Percentiles rank a stretch among this genome's conserved stretches.
These are phyloP conservation scores for Zopfia rhizophila DNA, from an alignment of 2,329 filamentous ascomycete species.

Conservation along the genomic window DNA sequence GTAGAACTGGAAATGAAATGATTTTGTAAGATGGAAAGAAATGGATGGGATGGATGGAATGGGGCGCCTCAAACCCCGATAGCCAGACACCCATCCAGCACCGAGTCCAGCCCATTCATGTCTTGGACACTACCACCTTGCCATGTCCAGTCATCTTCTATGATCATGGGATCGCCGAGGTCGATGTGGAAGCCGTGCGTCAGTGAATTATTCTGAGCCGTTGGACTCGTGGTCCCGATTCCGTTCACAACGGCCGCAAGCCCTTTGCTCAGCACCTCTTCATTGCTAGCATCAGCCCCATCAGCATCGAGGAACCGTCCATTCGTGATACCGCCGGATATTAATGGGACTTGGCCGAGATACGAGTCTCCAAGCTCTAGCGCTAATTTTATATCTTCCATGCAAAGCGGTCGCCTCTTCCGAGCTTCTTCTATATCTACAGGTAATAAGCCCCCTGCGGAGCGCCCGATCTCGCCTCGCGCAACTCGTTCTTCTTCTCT, in stretches of 20 bases:
- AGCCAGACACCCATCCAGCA: constrained; percentile 52
- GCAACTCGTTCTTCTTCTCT: constrained; percentile 78
- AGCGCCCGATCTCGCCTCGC: constrained; percentile 78
- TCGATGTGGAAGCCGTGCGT: constrained; percentile 27
- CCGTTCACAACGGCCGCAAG: constrained; percentile 1
- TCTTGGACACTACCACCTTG: constrained; percentile 49
- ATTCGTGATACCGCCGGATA: constrained; percentile 73
- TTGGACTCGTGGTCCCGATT: neutral
- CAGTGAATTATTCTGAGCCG: constrained; percentile 14
- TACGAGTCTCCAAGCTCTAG: constrained; percentile 80
- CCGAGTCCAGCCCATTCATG: constrained; percentile 38
- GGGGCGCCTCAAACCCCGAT: constrained; percentile 28
- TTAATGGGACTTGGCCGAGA: constrained; percentile 79
- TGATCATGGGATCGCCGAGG: constrained; percentile 48
- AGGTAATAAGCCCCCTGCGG: constrained; percentile 81
- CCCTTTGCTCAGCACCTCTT: constrained; percentile 13
- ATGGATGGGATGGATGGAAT: no score
- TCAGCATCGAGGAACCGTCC: constrained; percentile 72
- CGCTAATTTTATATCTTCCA: constrained; percentile 81
- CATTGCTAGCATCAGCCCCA: constrained; percentile 33
- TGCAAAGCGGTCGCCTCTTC: constrained; percentile 75
- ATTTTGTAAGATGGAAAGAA: no score
- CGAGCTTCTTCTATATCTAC: constrained; percentile 81
- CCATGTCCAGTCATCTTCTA: constrained; percentile 52
- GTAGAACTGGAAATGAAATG: no score